phyloP scores from a whole-genome alignment of 371 early-diverging fungal genomes.

The Enterocytospora artemiae region DNA sequence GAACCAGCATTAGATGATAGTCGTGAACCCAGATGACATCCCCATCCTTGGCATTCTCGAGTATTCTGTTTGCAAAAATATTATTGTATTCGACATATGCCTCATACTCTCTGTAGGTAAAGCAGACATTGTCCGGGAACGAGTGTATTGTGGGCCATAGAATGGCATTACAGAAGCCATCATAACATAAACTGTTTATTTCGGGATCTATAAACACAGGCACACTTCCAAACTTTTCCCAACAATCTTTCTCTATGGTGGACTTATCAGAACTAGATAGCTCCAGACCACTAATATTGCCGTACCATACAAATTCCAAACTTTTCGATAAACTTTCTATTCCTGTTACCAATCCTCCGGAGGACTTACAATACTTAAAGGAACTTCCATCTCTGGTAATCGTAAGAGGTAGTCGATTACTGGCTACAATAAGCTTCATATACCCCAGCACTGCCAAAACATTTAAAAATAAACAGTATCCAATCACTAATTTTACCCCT shows the following conservation, averaged over 20 bases:
- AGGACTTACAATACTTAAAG: conserved; percentile 69
- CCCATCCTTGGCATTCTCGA: conserved; percentile 68
- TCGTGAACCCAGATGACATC: conserved; percentile 98
- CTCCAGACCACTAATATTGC: conserved; percentile 82
- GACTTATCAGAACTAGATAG: conserved; percentile 70
- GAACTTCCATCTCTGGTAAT: conserved; percentile 64
- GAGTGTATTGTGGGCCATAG: conserved; percentile 98
- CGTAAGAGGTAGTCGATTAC: conserved; percentile 95
- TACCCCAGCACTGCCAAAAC: neutral
- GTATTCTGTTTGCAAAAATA: conserved; percentile 74
- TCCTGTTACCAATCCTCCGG: conserved; percentile 91
- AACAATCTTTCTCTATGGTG: conserved; percentile 63
- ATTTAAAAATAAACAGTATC: neutral
- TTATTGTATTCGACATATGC: conserved; percentile 81
- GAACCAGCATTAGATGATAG: conserved; percentile 93
- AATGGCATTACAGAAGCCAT: conserved; percentile 84
- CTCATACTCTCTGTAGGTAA: conserved; percentile 78
- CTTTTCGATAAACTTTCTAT: conserved; percentile 77
- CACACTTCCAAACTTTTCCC: conserved; percentile 70
- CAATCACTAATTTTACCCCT: neutral
- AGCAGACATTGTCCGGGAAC: conserved; percentile 83
- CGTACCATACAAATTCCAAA: conserved; percentile 93
- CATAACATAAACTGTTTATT: conserved; percentile 89
- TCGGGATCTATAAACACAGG: conserved; percentile 89
- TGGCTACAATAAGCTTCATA: conserved; percentile 74